Evolutionary conservation across 2,329 filamentous ascomycete genomes (phyloP).

Genomic region (Hymenoscyphus repandus): DNA sequence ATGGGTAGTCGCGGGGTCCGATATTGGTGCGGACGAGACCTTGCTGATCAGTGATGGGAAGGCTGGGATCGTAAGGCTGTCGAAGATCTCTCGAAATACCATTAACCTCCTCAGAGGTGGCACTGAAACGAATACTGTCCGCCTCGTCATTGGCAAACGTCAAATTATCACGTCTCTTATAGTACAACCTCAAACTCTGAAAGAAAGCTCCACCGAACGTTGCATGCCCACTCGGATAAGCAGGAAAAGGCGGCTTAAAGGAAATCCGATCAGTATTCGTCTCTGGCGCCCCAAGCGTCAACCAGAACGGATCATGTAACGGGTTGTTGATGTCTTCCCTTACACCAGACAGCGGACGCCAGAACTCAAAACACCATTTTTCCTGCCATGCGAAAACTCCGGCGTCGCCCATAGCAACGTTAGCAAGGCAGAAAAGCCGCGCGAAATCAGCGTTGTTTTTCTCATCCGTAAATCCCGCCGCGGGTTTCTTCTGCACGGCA

Average conservation of each 20-base stretch:
- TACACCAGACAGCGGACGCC: slow-evolving; percentile 5
- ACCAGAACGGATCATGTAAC: slow-evolving; percentile 4
- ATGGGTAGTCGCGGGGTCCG: neutral
- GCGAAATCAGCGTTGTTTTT: slow-evolving; percentile 8
- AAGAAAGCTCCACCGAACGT: slow-evolving; percentile 7
- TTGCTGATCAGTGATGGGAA: slow-evolving; percentile 5
- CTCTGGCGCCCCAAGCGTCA: slow-evolving; percentile 6
- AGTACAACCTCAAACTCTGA: slow-evolving; percentile 5
- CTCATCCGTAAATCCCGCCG: neutral
- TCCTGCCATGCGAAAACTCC: slow-evolving; percentile 5
- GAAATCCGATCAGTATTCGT: slow-evolving; percentile 6
- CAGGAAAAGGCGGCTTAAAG: slow-evolving; percentile 7
- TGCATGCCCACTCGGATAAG: slow-evolving; percentile 5
- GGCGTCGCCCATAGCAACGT: slow-evolving; percentile 7
- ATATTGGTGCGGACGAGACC: slow-evolving; percentile 5
- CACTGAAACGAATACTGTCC: slow-evolving; percentile 4
- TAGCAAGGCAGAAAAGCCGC: slow-evolving; percentile 6
- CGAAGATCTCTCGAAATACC: slow-evolving; percentile 5
- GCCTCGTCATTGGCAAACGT: slow-evolving; percentile 5
- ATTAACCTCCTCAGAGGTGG: slow-evolving; percentile 4
- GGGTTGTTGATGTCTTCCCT: slow-evolving; percentile 3
- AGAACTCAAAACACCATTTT: slow-evolving; percentile 8
- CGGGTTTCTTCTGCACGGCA: slow-evolving; percentile 3
- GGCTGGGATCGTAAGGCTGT: slow-evolving; percentile 2
- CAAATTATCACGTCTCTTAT: slow-evolving; percentile 5